These are phyloP conservation scores for Arthonia radiata DNA, from an alignment of 495 filamentous ascomycete genomes.

Conservation along the genomic window DNA sequence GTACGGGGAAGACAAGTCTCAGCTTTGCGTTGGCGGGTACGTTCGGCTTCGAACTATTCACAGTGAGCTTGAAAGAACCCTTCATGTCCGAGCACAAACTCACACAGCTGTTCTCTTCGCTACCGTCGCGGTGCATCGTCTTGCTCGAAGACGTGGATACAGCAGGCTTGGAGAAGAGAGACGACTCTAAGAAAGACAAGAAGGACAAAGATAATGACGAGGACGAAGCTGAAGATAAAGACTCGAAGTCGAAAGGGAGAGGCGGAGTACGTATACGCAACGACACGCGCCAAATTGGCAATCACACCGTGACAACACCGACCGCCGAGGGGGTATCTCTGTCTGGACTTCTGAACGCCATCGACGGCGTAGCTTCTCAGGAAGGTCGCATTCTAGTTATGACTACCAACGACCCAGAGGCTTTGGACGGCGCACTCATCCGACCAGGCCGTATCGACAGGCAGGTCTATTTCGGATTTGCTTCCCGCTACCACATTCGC, in stretches of 20 bases:
- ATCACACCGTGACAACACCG: neutral
- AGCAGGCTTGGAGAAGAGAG: slow-evolving; percentile 20
- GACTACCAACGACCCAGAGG: slow-evolving; percentile 62
- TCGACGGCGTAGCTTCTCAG: slow-evolving; percentile 55
- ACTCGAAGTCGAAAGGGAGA: no score
- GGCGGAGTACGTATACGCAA: no score
- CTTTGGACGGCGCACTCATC: slow-evolving; percentile 50
- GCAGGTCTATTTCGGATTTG: slow-evolving; percentile 41
- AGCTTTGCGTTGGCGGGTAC: slow-evolving; percentile 36
- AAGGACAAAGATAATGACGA: slow-evolving; percentile 4
- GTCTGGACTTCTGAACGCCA: slow-evolving; percentile 52
- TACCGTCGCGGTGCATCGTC: slow-evolving; percentile 37
- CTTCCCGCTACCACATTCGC: slow-evolving; percentile 31
- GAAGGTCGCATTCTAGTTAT: slow-evolving; percentile 64
- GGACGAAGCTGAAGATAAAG: slow-evolving; percentile 8
- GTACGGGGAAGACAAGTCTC: slow-evolving; percentile 41
- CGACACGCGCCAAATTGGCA: neutral
- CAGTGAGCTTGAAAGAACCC: slow-evolving; percentile 34
- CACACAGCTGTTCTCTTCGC: slow-evolving; percentile 37
- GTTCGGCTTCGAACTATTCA: slow-evolving; percentile 38
- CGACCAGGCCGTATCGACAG: slow-evolving; percentile 58
- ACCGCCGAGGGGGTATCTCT: slow-evolving; percentile 27
- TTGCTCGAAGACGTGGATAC: slow-evolving; percentile 45
- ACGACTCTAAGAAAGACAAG: slow-evolving; percentile 7
- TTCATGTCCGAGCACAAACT: slow-evolving; percentile 43